A percentile compares a stretch with the other conserved stretches of the same genome.
Conservation (phyloP, 805 yeast genomes). For the Nakazawaea holstii region DNA sequence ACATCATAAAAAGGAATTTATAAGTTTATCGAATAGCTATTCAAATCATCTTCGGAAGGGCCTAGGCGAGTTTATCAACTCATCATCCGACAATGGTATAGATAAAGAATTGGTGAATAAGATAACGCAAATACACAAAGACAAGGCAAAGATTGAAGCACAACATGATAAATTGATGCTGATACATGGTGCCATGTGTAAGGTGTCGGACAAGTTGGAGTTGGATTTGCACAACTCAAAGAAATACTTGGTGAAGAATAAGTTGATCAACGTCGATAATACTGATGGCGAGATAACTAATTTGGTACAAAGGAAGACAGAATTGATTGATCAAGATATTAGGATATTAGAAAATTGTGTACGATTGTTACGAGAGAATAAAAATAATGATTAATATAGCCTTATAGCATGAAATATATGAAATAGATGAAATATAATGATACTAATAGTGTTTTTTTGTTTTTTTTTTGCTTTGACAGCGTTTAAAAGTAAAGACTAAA, state of each 20-base stretch:
- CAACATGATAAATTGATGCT: constrained; percentile 17
- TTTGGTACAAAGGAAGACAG: constrained; percentile 51
- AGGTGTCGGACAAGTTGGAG: constrained; percentile 12
- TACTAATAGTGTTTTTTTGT: too few species aligned
- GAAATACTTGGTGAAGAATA: constrained; percentile 13
- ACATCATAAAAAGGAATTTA: constrained; percentile 4
- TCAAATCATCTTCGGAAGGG: constrained; percentile 7
- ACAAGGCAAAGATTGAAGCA: constrained; percentile 20
- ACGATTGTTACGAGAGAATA: constrained; percentile 26
- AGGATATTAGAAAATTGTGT: constrained; percentile 62
- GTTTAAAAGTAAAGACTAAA: too few species aligned
- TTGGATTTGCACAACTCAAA: constrained; percentile 13
- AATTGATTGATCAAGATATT: constrained; percentile 63
- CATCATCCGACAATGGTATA: constrained; percentile 1
- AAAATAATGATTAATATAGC: too few species aligned
- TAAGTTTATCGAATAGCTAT: constrained; percentile 2
- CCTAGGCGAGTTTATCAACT: constrained; percentile 1
- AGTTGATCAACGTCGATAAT: constrained; percentile 10
- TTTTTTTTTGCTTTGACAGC: too few species aligned
- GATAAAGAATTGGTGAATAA: constrained; percentile 15
- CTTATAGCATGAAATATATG: too few species aligned
- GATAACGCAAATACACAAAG: constrained; percentile 23
- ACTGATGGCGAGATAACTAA: constrained; percentile 8
- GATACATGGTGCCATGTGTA: constrained; percentile 12
- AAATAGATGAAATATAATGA: too few species aligned